phyloP scores from a whole-genome alignment of 2,329 filamentous ascomycete genomes.

The Aspergillus tanneri region DNA sequence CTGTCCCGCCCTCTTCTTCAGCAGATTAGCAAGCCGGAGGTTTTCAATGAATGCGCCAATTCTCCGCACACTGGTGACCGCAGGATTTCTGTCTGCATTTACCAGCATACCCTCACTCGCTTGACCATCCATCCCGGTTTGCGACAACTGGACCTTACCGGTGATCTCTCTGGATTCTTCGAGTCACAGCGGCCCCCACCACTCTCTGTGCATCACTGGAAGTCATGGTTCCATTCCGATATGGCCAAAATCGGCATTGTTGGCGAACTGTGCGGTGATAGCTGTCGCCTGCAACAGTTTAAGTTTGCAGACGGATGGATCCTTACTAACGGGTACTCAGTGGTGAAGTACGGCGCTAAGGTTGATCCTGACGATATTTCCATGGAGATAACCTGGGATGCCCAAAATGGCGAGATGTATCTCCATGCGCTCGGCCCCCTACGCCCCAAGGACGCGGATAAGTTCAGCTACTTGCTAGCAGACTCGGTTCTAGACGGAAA shows the following conservation, averaged over 20 bases:
- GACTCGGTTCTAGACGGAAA: constrained; percentile 47
- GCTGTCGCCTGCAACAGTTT: constrained; percentile 59
- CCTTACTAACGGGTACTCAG: constrained; percentile 61
- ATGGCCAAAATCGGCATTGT: constrained; percentile 54
- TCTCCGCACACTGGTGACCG: constrained; percentile 54
- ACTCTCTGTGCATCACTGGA: constrained; percentile 63
- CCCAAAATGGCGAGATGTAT: constrained; percentile 48
- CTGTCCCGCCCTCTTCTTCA: constrained; percentile 54
- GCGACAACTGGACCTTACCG: constrained; percentile 58
- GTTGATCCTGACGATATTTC: constrained; percentile 47
- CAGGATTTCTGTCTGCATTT: constrained; percentile 59
- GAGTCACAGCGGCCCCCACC: constrained; percentile 55
- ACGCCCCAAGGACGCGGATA: constrained; percentile 44
- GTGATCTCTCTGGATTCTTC: constrained; percentile 60
- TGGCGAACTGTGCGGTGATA: constrained; percentile 54
- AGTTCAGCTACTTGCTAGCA: constrained; percentile 54
- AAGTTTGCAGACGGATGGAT: constrained; percentile 48
- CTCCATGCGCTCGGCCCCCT: constrained; percentile 57
- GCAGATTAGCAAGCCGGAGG: constrained; percentile 44
- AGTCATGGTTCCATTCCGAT: constrained; percentile 55
- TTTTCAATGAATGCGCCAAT: constrained; percentile 52
- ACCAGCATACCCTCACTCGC: constrained; percentile 53
- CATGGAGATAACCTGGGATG: constrained; percentile 56
- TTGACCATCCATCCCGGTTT: constrained; percentile 58
- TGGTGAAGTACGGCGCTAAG: constrained; percentile 50